These are phyloP conservation scores for Diutina scorzettiae DNA, from an alignment of 1,139 yeast species.

Conservation along the genomic window DNA sequence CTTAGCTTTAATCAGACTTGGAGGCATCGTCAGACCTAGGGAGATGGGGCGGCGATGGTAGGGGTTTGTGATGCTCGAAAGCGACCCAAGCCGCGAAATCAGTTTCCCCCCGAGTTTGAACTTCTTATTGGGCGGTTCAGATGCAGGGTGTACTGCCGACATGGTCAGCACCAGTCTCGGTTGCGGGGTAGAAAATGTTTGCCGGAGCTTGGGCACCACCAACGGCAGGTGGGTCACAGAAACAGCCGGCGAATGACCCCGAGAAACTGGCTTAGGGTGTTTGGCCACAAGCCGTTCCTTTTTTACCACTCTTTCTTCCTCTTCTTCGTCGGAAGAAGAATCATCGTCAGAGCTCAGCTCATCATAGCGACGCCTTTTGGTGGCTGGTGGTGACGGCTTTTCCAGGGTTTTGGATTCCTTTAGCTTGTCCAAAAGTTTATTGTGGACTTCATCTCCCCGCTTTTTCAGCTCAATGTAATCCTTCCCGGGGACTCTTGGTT, in stretches of 20 bases:
- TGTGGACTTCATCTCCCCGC: background rate
- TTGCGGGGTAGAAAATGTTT: conserved; percentile 1
- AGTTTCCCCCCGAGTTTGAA: background rate
- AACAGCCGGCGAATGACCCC: background rate
- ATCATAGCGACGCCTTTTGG: background rate
- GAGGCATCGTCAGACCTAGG: background rate
- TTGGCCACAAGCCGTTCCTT: conserved; percentile 1
- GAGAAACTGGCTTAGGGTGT: conserved; percentile 1
- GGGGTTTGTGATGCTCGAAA: background rate
- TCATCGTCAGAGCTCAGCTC: background rate
- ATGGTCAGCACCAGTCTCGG: background rate
- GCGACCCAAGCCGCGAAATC: conserved; percentile 2
- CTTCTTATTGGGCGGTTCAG: background rate
- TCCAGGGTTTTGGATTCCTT: background rate
- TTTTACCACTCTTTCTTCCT: background rate
- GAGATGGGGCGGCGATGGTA: background rate
- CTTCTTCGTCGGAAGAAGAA: background rate
- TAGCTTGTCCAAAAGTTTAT: background rate
- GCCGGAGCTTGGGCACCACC: background rate
- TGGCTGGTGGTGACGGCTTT: background rate
- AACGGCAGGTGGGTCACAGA: background rate
- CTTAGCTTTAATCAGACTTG: background rate
- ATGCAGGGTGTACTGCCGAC: background rate
- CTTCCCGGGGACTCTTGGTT: background rate
- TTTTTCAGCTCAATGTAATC: background rate